phyloP scores from a whole-genome alignment of 441 rosid genomes.

The Francoa sonchifolia region DNA sequence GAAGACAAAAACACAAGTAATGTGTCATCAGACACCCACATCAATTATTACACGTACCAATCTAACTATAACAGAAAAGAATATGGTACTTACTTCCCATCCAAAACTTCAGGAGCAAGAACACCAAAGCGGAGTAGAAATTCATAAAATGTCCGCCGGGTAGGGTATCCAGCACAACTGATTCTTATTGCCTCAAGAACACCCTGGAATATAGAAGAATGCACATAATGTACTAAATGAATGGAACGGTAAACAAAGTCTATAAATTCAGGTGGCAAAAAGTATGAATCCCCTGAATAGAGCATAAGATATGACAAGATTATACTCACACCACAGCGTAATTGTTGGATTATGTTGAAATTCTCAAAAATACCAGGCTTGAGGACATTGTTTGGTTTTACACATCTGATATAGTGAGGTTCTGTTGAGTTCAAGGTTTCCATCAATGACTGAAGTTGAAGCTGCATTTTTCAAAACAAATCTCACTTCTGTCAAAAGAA shows the following conservation, averaged over 20 bases:
- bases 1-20: constrained; percentile 6
- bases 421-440: constrained; percentile 92
- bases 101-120: constrained; percentile 94
- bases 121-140: constrained; percentile 97
- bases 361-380: constrained; percentile 98
- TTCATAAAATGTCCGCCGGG: constrained; percentile 90
- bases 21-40: no score
- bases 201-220: constrained; percentile 41
- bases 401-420: constrained; percentile 99
- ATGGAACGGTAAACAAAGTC: constrained; percentile 7
- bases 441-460: constrained; percentile 98
- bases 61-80: constrained; percentile 5
- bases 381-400: constrained; percentile 95
- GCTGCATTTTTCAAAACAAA: constrained; percentile 38
- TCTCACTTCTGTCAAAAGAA: background rate
- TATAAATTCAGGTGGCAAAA: background rate
- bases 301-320: constrained; percentile 13
- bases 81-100: constrained; percentile 72
- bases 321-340: constrained; percentile 96
- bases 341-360: constrained; percentile 85
- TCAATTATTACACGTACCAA: no score
- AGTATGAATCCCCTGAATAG: no score
- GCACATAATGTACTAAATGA: constrained; percentile 9
- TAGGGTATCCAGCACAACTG: constrained; percentile 99
- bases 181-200: constrained; percentile 99